Evolutionary conservation across 208 protist species (phyloP).

Genomic region (Novymonas esmeraldas): DNA sequence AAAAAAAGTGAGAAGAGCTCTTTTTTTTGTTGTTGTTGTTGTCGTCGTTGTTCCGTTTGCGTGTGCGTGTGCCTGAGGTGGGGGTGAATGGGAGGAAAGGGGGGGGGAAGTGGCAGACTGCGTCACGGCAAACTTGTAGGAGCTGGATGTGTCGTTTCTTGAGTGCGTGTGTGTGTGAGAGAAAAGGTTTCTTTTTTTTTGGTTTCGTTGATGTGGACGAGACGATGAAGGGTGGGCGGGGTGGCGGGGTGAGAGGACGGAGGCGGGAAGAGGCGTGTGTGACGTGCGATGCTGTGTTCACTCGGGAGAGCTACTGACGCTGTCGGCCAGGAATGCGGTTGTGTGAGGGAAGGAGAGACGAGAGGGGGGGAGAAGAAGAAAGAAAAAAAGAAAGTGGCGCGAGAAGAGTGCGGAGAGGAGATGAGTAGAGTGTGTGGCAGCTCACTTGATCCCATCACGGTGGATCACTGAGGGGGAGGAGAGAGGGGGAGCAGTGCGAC

Average conservation of each 20-base stretch:
- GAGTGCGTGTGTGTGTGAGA: background rate
- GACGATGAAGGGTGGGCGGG: no score
- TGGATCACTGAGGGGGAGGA: no score
- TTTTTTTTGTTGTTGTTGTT: background rate
- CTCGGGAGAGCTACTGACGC: slow-evolving; percentile 16
- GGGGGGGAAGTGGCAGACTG: background rate
- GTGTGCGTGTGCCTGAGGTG: background rate
- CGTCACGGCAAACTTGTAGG: background rate
- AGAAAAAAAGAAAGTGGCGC: background rate
- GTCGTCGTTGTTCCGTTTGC: background rate
- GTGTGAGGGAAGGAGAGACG: background rate
- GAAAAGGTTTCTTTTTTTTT: no score
- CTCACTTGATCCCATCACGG: no score
- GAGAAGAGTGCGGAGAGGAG: no score
- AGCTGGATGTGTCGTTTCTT: background rate
- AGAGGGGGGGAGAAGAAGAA: background rate
- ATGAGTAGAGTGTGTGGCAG: no score
- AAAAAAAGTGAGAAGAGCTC: no score
- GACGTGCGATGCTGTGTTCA: slow-evolving; percentile 19
- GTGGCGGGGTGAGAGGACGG: background rate
- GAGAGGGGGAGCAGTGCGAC: no score
- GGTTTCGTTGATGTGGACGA: no score
- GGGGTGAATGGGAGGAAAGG: background rate
- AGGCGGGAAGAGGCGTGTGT: slow-evolving; percentile 1
- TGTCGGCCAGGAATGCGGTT: background rate